These are phyloP conservation scores for Nicotiana knightiana DNA, from an alignment of 257 asterid genomes.

Conservation along the genomic window DNA sequence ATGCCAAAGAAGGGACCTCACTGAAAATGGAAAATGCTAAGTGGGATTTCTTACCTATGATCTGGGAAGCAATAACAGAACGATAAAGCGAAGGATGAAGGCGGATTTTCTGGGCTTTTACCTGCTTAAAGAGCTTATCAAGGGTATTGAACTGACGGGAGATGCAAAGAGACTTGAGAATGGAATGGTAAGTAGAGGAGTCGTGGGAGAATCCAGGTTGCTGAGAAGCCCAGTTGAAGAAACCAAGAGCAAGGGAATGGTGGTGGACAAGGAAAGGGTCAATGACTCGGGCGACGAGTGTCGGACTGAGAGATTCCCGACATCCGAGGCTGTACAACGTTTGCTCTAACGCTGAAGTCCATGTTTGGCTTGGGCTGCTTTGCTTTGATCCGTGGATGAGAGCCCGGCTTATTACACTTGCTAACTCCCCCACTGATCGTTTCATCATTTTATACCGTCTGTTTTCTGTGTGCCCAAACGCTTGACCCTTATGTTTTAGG, in stretches of 20 bases:
- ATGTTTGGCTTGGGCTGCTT: conserved; percentile 29
- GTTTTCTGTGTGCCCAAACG: neutral
- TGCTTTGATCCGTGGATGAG: conserved; percentile 43
- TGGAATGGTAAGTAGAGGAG: conserved; percentile 53
- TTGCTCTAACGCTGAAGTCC: conserved; percentile 75
- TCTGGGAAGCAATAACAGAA: conserved; percentile 37
- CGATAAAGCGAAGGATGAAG: conserved; percentile 45
- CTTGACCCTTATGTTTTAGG: neutral
- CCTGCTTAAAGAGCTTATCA: conserved; percentile 54
- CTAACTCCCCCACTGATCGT: conserved; percentile 43
- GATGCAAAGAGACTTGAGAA: conserved; percentile 65
- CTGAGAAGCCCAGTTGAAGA: conserved; percentile 96
- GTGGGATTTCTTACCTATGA: conserved; percentile 45
- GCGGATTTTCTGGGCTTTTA: conserved; percentile 35
- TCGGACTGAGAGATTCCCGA: conserved; percentile 58
- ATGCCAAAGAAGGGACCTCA: conserved; percentile 21
- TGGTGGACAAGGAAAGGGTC: conserved; percentile 79
- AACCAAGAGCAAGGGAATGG: conserved; percentile 72
- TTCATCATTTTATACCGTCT: conserved; percentile 22
- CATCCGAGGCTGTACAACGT: conserved; percentile 64
- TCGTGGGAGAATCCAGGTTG: conserved; percentile 81
- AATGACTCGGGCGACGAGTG: conserved; percentile 68
- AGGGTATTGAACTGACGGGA: conserved; percentile 58
- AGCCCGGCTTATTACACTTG: conserved; percentile 53
- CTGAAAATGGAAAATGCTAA: conserved; percentile 52